Evolutionary conservation across 495 filamentous ascomycete species (phyloP).

Genomic region (Neurospora africana): DNA sequence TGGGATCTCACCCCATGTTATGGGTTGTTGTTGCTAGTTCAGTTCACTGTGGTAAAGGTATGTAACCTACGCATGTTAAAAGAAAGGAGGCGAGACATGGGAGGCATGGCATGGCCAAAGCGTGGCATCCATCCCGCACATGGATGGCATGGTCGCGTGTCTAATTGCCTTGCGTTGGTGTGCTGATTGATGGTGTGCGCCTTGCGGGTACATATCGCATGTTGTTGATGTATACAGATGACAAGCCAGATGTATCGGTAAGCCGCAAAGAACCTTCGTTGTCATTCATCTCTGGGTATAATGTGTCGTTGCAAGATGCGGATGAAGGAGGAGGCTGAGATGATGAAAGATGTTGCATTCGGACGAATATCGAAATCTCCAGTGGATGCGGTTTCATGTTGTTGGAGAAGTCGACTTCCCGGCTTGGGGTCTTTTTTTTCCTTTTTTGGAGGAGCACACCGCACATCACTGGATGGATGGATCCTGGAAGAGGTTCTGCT

Average conservation of each 20-base stretch:
- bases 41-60: background rate
- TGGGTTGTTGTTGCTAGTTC: background rate
- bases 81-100: background rate
- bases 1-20: background rate
- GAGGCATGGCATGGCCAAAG: background rate
- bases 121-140: background rate
- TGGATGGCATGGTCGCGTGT: background rate
- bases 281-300: background rate
- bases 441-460: too few species aligned
- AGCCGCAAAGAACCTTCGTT: background rate
- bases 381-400: background rate
- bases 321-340: background rate
- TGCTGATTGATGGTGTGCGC: background rate
- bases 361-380: background rate
- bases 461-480: background rate
- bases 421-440: too few species aligned
- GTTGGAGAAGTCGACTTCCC: background rate
- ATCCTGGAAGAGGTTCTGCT: background rate
- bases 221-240: background rate
- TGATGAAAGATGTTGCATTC: background rate
- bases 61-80: background rate
- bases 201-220: background rate
- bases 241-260: background rate
- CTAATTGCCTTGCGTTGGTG: background rate
- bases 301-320: background rate